Conservation (phyloP, 257 asterid genomes). For the Voacanga thouarsii region DNA sequence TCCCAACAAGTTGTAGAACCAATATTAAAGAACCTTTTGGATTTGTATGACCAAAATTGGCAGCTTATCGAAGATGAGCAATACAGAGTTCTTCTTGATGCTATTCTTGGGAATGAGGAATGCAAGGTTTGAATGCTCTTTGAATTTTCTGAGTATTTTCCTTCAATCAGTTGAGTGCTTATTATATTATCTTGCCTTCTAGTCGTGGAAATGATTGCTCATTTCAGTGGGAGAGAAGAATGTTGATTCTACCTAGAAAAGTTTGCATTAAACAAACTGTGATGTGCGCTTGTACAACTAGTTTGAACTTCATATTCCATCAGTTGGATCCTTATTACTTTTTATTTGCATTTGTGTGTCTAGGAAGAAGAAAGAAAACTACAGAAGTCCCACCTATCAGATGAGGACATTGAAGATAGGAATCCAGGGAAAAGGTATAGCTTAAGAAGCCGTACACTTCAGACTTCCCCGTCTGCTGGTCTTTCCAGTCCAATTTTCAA, state of each 20-base stretch:
- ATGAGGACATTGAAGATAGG: not conserved
- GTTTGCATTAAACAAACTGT: not conserved
- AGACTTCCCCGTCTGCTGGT: not conserved
- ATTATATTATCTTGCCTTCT: not conserved
- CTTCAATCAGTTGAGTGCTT: not conserved
- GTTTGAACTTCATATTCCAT: not conserved
- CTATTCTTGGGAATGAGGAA: not conserved
- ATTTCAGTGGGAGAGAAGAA: not conserved
- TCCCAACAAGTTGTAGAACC: slow-evolving; percentile 2
- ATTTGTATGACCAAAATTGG: slow-evolving; percentile 8
- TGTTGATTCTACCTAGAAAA: not conserved
- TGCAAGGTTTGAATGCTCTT: not conserved
- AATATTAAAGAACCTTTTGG: slow-evolving; percentile 1
- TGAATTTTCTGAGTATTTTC: not conserved
- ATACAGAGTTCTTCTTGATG: slow-evolving; percentile 6
- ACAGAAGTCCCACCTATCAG: not conserved
- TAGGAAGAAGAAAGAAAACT: not conserved
- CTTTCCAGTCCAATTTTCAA: not conserved
- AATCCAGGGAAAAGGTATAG: not conserved
- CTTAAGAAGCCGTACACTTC: not conserved
- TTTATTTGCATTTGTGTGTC: not conserved
- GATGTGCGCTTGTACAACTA: not conserved
- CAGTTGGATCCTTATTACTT: not conserved
- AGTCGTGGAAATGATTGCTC: not conserved
- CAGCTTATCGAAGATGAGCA: slow-evolving; percentile 6